Evolutionary conservation across 768 basidiomycete genomes (phyloP), one percentile per base, ranked within the genome.

Genomic region (Suillus luteus): DNA sequence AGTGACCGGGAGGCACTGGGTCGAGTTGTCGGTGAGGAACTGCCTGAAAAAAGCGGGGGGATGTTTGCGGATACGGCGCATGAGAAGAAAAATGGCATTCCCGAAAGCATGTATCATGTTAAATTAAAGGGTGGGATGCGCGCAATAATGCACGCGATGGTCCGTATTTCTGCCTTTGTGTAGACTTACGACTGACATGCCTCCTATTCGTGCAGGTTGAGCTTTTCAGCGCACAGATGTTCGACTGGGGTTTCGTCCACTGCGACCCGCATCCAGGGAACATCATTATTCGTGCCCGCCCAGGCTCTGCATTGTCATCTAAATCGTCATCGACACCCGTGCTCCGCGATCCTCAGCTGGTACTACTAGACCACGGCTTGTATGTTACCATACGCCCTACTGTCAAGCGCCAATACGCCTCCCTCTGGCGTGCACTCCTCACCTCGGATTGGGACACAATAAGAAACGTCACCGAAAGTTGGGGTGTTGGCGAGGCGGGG

Each of bases 351-450:
- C 82, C 86, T 2, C 88, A 91, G 69, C 80, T 94, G 65, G 90
- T 97, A 38, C 80, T 97, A 14, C 86, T 98, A 68, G 96, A 98
- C 72, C 96, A 98, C 72, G 96, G 96, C 1, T 79, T 98, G 12
- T 97, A 96, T 71, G 91, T 96, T 44, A 79, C 80, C 9, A 83
- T 95, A 4, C 75, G 85, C 17, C 83, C 88, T 19, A 73, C 79
- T 1, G 94, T 97, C 73, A 83, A 85, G 65, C 77, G 82, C 38
- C 85, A 96, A 62, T 96, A 95, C 80, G 89, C 90, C 19, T 76
- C 79, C 5, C 78, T 96, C 5, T 95, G 94, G 94, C 82, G 86
- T 59, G 83, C 82, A 19, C 81, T 90, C 69, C 76, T 88, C 22
- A 79, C 80, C 1, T 81, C 81, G 4, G 86, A 90, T 71, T 86